A percentile compares a stretch with the other conserved stretches of the same genome.
These are phyloP conservation scores for Malus domestica DNA, from an alignment of 306 rosid genomes.

Conservation along the genomic window DNA sequence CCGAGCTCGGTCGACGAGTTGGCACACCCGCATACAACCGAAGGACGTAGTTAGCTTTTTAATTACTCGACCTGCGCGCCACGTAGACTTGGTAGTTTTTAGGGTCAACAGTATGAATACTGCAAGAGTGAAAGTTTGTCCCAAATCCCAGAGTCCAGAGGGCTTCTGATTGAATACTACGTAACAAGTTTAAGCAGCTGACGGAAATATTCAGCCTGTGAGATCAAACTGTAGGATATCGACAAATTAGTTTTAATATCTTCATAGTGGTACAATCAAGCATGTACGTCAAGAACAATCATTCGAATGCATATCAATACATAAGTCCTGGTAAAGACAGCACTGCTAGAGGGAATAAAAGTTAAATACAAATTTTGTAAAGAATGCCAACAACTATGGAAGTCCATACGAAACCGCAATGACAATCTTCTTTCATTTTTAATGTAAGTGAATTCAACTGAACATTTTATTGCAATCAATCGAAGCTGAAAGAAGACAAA, in stretches of 20 bases:
- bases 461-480: background rate
- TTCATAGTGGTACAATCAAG: background rate
- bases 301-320: background rate
- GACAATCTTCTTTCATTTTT: background rate
- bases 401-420: background rate
- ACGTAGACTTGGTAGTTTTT: too few species aligned
- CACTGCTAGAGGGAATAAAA: background rate
- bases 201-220: conserved; percentile 94
- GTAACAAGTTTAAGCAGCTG: conserved; percentile 97
- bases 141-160: conserved; percentile 33
- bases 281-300: background rate
- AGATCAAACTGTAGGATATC: conserved; percentile 8
- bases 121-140: conserved; percentile 35
- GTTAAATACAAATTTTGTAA: background rate
- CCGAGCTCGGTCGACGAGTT: too few species aligned
- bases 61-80: too few species aligned
- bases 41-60: too few species aligned
- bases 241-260: background rate
- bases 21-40: too few species aligned
- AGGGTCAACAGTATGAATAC: conserved; percentile 9
- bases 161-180: conserved; percentile 44
- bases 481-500: background rate
- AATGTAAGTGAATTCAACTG: background rate
- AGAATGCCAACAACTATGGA: background rate
- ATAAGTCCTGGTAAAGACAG: background rate